A percentile compares a stretch with the other conserved stretches of the same genome.
Conservation (phyloP, 768 basidiomycete genomes). For the Lactifluus volemus region DNA sequence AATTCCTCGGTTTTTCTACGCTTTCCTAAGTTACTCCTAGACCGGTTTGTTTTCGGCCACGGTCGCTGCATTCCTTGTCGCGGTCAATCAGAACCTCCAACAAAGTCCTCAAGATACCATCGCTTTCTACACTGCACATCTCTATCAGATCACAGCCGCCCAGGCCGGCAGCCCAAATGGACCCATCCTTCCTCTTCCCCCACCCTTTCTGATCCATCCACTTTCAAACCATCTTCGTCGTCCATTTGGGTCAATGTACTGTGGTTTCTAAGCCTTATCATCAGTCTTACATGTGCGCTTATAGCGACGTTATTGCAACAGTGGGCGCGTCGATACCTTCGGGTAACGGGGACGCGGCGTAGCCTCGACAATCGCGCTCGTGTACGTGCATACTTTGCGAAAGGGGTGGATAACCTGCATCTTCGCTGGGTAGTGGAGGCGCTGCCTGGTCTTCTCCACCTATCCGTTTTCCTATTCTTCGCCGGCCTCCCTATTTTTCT, state of each 20-base stretch:
- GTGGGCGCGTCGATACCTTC: not conserved
- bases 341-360: not conserved
- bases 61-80: not conserved
- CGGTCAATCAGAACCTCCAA: not conserved
- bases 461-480: not conserved
- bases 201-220: not conserved
- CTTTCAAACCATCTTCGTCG: not conserved
- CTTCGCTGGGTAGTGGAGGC: not conserved
- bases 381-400: not conserved
- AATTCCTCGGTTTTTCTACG: not conserved
- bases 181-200: not conserved
- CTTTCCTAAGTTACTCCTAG: not conserved
- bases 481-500: not conserved
- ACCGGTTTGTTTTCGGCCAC: not conserved
- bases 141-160: not conserved
- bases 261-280: not conserved
- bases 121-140: not conserved
- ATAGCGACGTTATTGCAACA: too few relatives aligned
- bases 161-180: not conserved
- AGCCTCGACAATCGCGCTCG: not conserved
- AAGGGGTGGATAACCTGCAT: not conserved
- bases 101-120: not conserved
- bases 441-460: not conserved
- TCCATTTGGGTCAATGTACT: not conserved
- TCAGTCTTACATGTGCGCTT: not conserved